Evolutionary conservation across 208 protist genomes (phyloP), one percentile per base, ranked within the genome.

Genomic region (Leishmania tarentolae): DNA sequence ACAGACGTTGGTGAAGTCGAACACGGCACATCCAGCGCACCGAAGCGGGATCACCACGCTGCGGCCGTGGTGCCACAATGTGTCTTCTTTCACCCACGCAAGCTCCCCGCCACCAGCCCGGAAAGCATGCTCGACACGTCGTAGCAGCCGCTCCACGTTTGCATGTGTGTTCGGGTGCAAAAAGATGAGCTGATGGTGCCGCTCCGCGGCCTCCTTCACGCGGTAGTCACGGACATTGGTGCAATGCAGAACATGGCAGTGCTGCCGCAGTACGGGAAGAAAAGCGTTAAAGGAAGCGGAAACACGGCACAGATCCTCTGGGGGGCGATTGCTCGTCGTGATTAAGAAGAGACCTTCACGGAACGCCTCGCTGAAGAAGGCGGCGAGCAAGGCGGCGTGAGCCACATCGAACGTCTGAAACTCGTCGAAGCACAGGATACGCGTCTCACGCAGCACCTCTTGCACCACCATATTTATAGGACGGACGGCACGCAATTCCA

Each of bases 401-500:
- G 92, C 92, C 0, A 97, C 91, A 61, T 98, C 95, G 76, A 97
- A 94, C n/a, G 93, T 96, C 79, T 98, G 95, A 65, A 98, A 96
- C 85, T 98, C 95, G 75, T 98, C 95, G 61, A 98, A 95, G 78
- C 95, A 98, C n/a, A 98, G 81, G 37, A 98, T 85, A n/a, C 89
- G 90, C 42, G 91, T 92, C 81, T 98, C 90, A 2, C 66, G 61
- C 42, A 96, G 87, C 11, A 98, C 81, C 46, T 93, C 89, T 52
- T 83, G 77, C 56, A 97, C 93, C 2, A 96, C 93, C 28, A 91
- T 52, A 73, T 96, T 89, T 13, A 98, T 95, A 8, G 94, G 94
- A 37, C 86, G 82, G 15, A 90, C 13, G 21, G 61, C 21, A 28
- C 46, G 56, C 65, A 91, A 74, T 0, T 44, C 72, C 61, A 11